phyloP scores from a whole-genome alignment of 176 grass and related monocot genomes.

The Typha latifolia region DNA sequence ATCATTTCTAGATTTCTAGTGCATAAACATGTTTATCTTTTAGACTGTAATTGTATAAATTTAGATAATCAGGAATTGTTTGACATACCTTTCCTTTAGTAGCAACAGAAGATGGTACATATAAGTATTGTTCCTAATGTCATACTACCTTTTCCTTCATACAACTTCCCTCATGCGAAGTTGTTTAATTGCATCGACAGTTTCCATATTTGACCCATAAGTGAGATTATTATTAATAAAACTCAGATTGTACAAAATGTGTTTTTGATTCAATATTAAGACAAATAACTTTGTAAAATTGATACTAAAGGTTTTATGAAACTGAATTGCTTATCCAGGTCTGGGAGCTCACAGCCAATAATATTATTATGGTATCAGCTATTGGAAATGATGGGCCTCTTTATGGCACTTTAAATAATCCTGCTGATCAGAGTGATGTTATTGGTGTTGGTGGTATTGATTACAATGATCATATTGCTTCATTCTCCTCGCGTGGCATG shows the following conservation, averaged over 20 bases:
- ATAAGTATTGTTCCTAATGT: too few relatives aligned
- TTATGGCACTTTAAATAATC: constrained; percentile 97
- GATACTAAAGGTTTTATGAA: background rate
- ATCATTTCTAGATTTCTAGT: too few relatives aligned
- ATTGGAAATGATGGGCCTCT: constrained; percentile 98
- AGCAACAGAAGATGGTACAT: too few relatives aligned
- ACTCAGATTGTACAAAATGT: background rate
- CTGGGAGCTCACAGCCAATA: constrained; percentile 98
- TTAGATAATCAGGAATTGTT: too few relatives aligned
- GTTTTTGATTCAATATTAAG: background rate
- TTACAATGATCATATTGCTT: constrained; percentile 98
- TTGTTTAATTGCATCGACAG: too few relatives aligned
- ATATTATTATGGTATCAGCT: constrained; percentile 98
- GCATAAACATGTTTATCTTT: too few relatives aligned
- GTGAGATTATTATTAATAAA: too few relatives aligned
- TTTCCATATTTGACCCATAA: too few relatives aligned
- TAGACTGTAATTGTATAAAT: too few relatives aligned
- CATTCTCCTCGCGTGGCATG: constrained; percentile 98
- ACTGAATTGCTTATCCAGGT: constrained; percentile 44
- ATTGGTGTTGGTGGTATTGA: constrained; percentile 96
- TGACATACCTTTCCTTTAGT: too few relatives aligned
- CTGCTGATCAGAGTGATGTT: constrained; percentile 95
- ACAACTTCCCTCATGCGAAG: too few relatives aligned
- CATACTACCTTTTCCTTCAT: too few relatives aligned
- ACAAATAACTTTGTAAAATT: background rate